phyloP scores from a whole-genome alignment of 371 early-diverging fungal genomes.

The Lichtheimia ornata region DNA sequence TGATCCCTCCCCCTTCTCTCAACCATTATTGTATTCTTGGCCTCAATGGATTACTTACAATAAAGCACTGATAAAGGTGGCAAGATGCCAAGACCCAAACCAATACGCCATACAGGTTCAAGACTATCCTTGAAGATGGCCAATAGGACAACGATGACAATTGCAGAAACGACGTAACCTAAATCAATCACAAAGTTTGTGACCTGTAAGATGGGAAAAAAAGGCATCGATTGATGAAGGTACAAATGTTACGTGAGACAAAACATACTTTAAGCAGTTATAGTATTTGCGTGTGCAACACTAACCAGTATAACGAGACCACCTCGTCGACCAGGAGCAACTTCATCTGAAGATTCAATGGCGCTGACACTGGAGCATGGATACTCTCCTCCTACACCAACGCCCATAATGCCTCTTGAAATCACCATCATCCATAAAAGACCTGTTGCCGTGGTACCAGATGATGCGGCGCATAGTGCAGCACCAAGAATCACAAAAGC shows the following conservation, averaged over 20 bases:
- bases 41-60: conserved; percentile 30
- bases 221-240: neutral
- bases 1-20: neutral
- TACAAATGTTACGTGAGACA: neutral
- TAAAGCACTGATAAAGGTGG: conserved; percentile 62
- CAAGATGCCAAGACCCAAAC: conserved; percentile 57
- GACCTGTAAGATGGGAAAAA: conserved; percentile 21
- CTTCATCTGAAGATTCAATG: conserved; percentile 63
- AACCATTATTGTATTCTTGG: neutral
- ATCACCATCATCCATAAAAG: conserved; percentile 65
- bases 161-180: conserved; percentile 62
- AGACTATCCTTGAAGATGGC: conserved; percentile 52
- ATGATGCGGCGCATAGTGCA: conserved; percentile 38
- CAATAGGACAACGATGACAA: conserved; percentile 51
- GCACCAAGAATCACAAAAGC: conserved; percentile 48
- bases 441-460: conserved; percentile 36
- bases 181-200: conserved; percentile 59
- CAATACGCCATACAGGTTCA: conserved; percentile 58
- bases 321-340: conserved; percentile 54
- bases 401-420: conserved; percentile 56
- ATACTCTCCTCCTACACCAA: conserved; percentile 37
- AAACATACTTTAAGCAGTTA: neutral
- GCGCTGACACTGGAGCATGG: conserved; percentile 64
- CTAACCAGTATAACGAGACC: conserved; percentile 55
- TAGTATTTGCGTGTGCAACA: neutral